Conservation (phyloP, 305 asterid species). For the Caryopteris hybrid region DNA sequence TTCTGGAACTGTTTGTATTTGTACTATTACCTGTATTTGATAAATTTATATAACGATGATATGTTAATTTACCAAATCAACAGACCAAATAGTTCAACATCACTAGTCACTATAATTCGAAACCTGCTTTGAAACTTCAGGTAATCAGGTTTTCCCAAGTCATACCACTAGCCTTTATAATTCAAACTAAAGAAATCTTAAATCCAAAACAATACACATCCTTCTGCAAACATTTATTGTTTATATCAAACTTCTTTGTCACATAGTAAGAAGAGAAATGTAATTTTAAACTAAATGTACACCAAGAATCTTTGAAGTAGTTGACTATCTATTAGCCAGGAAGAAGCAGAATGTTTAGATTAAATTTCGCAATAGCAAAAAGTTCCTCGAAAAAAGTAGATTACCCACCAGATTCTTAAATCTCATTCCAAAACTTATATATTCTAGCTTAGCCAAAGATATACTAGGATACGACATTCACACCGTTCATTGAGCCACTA, state of each 20-base stretch:
- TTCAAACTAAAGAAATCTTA: background rate
- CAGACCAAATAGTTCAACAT: background rate
- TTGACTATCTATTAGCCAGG: background rate
- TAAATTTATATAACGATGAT: background rate
- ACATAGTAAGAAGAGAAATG: background rate
- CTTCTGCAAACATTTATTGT: background rate
- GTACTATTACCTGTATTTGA: background rate
- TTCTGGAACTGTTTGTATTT: background rate
- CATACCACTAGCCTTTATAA: background rate
- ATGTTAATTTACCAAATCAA: background rate
- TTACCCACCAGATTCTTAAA: background rate
- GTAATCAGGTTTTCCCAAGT: too few relatives aligned
- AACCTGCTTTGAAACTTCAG: too few relatives aligned
- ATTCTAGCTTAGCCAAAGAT: too few relatives aligned
- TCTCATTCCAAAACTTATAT: background rate
- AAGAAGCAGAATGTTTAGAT: too few relatives aligned
- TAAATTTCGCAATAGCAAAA: background rate
- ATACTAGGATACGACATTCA: background rate
- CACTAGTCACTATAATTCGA: background rate
- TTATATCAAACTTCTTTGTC: background rate
- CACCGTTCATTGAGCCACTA: constrained; percentile 2
- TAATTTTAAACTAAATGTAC: background rate
- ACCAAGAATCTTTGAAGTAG: background rate
- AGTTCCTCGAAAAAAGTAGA: background rate
- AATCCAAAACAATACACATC: background rate